Conservation (phyloP, 768 basidiomycete species). For the Boletus coccyginus region DNA sequence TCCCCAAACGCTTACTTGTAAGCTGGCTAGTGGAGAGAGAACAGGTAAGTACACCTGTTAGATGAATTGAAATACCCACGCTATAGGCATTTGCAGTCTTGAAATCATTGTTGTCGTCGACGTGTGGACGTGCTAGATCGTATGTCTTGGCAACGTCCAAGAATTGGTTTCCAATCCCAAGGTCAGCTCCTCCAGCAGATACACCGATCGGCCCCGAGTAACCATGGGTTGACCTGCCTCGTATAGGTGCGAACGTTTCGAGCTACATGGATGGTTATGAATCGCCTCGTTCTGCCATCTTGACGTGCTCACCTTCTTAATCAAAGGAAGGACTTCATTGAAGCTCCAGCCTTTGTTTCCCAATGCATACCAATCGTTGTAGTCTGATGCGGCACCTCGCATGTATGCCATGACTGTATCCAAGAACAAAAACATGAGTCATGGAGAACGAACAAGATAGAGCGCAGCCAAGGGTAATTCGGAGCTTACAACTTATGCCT, state of each 20-base stretch:
- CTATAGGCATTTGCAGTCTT: constrained; percentile 23
- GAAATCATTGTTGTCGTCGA: constrained; percentile 51
- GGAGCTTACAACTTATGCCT: too few relatives aligned
- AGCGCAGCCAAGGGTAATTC: too few relatives aligned
- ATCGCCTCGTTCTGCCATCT: background rate
- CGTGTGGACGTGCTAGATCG: constrained; percentile 44
- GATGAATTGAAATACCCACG: constrained; percentile 10
- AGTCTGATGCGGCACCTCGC: constrained; percentile 59
- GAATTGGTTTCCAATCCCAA: constrained; percentile 38
- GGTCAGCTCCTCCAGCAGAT: constrained; percentile 5
- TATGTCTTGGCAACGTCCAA: constrained; percentile 44
- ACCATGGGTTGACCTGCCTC: constrained; percentile 37
- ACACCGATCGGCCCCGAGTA: constrained; percentile 32
- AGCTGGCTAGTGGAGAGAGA: constrained; percentile 6
- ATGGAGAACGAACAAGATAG: background rate
- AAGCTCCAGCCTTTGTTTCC: constrained; percentile 63
- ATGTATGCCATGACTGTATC: constrained; percentile 47
- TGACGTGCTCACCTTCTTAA: constrained; percentile 47
- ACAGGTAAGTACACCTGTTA: background rate
- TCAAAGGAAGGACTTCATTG: constrained; percentile 51
- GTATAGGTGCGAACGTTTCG: constrained; percentile 34
- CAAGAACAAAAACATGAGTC: background rate
- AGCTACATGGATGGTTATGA: constrained; percentile 45
- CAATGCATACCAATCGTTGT: constrained; percentile 53
- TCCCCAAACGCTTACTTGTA: constrained; percentile 12